phyloP scores from a whole-genome alignment of 805 yeast species.

The Sungouiella thailandica region DNA sequence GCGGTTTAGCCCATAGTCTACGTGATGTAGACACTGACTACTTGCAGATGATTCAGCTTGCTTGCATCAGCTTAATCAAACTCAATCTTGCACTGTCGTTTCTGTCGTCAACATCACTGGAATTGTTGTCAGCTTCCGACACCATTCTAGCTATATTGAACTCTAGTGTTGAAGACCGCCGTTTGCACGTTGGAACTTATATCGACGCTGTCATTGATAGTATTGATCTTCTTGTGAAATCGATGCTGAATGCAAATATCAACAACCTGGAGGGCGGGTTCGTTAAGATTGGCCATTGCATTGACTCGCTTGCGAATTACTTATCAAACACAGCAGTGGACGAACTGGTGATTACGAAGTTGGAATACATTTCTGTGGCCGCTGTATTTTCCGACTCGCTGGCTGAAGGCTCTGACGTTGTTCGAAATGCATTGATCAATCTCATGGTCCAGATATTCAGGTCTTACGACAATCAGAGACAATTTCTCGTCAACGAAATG shows the following conservation, averaged over 20 bases:
- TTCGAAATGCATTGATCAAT: slow-evolving; percentile 24
- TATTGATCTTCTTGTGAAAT: slow-evolving; percentile 11
- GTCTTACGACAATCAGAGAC: slow-evolving; percentile 46
- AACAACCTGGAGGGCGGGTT: no score
- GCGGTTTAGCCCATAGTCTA: neutral
- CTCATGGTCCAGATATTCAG: slow-evolving; percentile 35
- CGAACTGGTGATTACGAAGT: slow-evolving; percentile 50
- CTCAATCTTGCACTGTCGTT: neutral
- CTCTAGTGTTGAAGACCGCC: slow-evolving; percentile 36
- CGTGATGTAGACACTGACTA: slow-evolving; percentile 10
- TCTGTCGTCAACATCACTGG: no score
- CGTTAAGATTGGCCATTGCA: neutral
- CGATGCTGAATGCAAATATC: slow-evolving; percentile 1
- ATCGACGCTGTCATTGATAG: slow-evolving; percentile 17
- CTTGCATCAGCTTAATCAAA: slow-evolving; percentile 13
- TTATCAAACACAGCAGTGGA: slow-evolving; percentile 18
- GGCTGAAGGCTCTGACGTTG: slow-evolving; percentile 17
- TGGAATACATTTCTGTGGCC: slow-evolving; percentile 49
- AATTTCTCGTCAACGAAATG: slow-evolving; percentile 58
- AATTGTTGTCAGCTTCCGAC: slow-evolving; percentile 28
- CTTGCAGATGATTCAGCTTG: slow-evolving; percentile 18
- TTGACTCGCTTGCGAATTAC: neutral
- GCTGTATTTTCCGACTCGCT: slow-evolving; percentile 37
- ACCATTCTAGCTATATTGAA: slow-evolving; percentile 39
- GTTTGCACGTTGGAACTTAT: slow-evolving; percentile 42